These are phyloP conservation scores for Mycena amicta DNA, from an alignment of 768 basidiomycete species.

Conservation along the genomic window DNA sequence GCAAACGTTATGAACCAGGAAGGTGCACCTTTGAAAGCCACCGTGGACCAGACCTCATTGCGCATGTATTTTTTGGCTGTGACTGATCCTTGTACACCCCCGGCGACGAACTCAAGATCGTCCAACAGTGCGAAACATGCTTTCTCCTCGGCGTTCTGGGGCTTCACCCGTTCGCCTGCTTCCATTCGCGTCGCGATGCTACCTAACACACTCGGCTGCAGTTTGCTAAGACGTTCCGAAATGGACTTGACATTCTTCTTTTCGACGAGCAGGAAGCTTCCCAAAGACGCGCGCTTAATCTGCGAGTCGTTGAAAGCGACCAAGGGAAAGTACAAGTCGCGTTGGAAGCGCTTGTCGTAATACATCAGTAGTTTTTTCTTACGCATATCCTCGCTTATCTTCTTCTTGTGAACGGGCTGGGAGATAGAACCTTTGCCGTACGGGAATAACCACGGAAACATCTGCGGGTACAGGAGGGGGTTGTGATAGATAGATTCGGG, in stretches of 20 bases:
- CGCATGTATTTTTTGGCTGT: conserved; percentile 31
- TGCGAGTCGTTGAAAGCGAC: conserved; percentile 31
- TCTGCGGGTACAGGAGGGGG: conserved; percentile 24
- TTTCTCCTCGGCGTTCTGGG: conserved; percentile 16
- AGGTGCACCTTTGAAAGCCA: conserved; percentile 29
- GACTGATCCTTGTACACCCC: conserved; percentile 24
- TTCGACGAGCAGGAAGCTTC: not conserved
- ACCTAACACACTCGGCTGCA: not conserved
- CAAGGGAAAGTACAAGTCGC: conserved; percentile 21
- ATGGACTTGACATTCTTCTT: not conserved
- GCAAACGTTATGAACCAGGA: conserved; percentile 41
- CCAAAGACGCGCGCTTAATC: conserved; percentile 15
- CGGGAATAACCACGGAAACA: conserved; percentile 27
- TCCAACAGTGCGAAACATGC: conserved; percentile 25
- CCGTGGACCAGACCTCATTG: conserved; percentile 22
- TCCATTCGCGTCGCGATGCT: not conserved
- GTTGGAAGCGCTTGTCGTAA: conserved; percentile 15
- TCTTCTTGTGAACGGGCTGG: not conserved
- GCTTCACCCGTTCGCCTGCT: not conserved
- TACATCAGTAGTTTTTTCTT: conserved; percentile 23
- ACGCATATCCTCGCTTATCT: not conserved
- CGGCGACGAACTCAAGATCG: conserved; percentile 24
- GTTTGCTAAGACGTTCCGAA: not conserved
- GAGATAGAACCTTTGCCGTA: conserved; percentile 31
- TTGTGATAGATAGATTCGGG: conserved; percentile 21